Evolutionary conservation across 2,329 filamentous ascomycete genomes (phyloP).

Genomic region (Fusarium tanahbumbuense): DNA sequence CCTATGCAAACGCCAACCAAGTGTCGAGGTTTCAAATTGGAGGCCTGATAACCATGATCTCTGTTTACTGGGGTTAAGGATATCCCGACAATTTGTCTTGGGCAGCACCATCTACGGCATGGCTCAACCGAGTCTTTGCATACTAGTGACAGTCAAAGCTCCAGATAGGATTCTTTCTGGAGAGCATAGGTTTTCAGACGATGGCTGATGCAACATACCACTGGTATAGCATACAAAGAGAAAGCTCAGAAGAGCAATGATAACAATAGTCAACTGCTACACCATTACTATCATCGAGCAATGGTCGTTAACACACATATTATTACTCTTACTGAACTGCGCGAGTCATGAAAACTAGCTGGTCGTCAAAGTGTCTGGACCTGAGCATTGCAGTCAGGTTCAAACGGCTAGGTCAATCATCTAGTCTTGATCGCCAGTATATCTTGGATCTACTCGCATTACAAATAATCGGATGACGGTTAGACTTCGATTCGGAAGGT

Average conservation of each 20-base stretch:
- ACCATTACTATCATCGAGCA: background rate
- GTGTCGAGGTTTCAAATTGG: background rate
- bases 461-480: background rate
- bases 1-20: background rate
- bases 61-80: conserved; percentile 2
- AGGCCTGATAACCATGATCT: background rate
- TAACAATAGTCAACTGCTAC: background rate
- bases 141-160: background rate
- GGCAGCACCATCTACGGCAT: background rate
- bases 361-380: background rate
- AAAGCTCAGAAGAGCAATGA: background rate
- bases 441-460: no score
- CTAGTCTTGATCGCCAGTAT: background rate
- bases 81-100: background rate
- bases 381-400: background rate
- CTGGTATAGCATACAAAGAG: background rate
- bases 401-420: background rate
- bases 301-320: background rate
- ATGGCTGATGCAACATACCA: background rate
- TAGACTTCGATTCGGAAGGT: background rate
- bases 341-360: background rate
- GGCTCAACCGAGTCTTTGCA: background rate
- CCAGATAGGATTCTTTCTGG: no score
- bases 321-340: background rate
- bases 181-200: background rate